These are phyloP conservation scores for Trichoderma endophyticum DNA, from an alignment of 2,329 filamentous ascomycete genomes.

Conservation along the genomic window DNA sequence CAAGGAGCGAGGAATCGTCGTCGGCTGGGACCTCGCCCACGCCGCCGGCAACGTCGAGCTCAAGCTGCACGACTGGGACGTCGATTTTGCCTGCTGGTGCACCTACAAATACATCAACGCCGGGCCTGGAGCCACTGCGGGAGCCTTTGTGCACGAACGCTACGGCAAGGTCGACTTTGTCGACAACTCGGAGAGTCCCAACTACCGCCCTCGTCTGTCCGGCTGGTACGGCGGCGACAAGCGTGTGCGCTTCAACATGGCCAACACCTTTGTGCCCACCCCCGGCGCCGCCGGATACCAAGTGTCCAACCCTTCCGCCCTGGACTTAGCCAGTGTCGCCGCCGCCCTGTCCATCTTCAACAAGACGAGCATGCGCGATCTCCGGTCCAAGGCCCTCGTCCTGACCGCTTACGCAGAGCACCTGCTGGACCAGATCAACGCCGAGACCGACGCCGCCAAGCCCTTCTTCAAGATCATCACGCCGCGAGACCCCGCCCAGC, in stretches of 20 bases:
- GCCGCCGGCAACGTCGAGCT: slow-evolving; percentile 81
- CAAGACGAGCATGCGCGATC: slow-evolving; percentile 63
- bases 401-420: slow-evolving; percentile 75
- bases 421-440: slow-evolving; percentile 51
- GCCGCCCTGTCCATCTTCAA: slow-evolving; percentile 73
- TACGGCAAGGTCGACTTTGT: slow-evolving; percentile 57
- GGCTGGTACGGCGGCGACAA: slow-evolving; percentile 91
- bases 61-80: slow-evolving; percentile 79
- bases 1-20: slow-evolving; percentile 63
- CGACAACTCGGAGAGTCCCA: slow-evolving; percentile 33
- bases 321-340: slow-evolving; percentile 73
- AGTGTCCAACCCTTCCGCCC: slow-evolving; percentile 75
- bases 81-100: slow-evolving; percentile 91
- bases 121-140: slow-evolving; percentile 77
- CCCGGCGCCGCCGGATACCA: slow-evolving; percentile 78
- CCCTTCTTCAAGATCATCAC: slow-evolving; percentile 63
- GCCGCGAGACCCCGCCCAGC: slow-evolving; percentile 61
- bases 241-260: slow-evolving; percentile 75
- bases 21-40: slow-evolving; percentile 88
- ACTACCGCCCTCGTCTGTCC: slow-evolving; percentile 63
- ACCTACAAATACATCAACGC: slow-evolving; percentile 93
- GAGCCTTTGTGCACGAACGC: slow-evolving; percentile 73
- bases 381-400: slow-evolving; percentile 68
- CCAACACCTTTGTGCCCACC: slow-evolving; percentile 73
- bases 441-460: slow-evolving; percentile 27